These are phyloP conservation scores for Bidens hawaiensis DNA, from an alignment of 140 eudicot genomes.

Conservation along the genomic window DNA sequence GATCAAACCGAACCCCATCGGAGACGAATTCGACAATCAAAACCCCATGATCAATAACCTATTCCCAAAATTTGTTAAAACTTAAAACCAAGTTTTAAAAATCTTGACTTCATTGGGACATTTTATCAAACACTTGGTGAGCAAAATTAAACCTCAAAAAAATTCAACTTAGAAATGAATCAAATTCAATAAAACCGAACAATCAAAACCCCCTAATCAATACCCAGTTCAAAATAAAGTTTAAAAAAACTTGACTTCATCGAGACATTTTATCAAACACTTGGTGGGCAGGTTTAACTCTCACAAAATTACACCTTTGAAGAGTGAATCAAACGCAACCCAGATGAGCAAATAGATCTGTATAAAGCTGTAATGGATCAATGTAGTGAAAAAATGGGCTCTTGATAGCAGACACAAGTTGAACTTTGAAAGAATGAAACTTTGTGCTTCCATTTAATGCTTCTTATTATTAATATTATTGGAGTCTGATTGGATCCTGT, in stretches of 20 bases:
- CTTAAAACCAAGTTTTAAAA: conserved; percentile 17
- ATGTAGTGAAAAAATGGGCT: background rate
- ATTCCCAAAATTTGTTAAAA: conserved; percentile 2
- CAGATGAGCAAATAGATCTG: background rate
- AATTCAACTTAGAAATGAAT: background rate
- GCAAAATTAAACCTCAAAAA: background rate
- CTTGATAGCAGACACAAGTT: conserved; percentile 13
- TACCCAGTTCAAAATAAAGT: no score
- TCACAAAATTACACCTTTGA: background rate
- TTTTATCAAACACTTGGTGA: conserved; percentile 19
- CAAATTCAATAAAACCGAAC: no score
- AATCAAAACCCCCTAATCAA: no score
- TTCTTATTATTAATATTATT: no score
- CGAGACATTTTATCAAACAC: conserved; percentile 17
- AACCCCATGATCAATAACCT: background rate
- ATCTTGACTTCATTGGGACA: conserved; percentile 6
- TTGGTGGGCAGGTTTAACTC: background rate
- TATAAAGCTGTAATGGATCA: background rate
- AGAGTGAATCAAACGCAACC: background rate
- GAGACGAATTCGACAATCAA: conserved; percentile 2
- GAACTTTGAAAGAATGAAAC: conserved; percentile 16
- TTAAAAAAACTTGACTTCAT: background rate
- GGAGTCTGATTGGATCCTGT: background rate
- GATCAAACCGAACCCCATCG: background rate
- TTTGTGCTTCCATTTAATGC: conserved; percentile 2